A percentile compares a stretch with the other conserved stretches of the same genome.
Conservation (phyloP, 441 rosid genomes). For the Flueggea neowawraea region DNA sequence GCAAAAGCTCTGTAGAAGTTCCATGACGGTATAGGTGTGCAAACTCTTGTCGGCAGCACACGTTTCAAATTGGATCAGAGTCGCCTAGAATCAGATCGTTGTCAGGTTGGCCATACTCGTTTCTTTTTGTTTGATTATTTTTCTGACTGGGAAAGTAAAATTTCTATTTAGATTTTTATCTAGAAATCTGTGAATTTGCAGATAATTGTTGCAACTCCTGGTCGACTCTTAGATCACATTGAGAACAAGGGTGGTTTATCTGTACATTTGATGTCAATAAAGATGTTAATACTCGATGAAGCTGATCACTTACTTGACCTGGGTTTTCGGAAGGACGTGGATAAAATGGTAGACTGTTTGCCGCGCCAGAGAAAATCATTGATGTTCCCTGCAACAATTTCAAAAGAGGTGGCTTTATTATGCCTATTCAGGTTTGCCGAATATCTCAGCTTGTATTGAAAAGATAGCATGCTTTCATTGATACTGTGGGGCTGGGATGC, state of each 20-base stretch:
- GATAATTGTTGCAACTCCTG: conserved; percentile 97
- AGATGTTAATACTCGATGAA: conserved; percentile 90
- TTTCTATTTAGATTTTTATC: too few relatives aligned
- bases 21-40: conserved; percentile 81
- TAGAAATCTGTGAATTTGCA: conserved; percentile 17
- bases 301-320: conserved; percentile 91
- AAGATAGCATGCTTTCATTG: conserved; percentile 74
- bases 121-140: background rate
- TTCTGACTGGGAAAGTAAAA: too few relatives aligned
- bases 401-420: conserved; percentile 69
- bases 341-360: conserved; percentile 82
- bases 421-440: conserved; percentile 66
- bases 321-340: conserved; percentile 92
- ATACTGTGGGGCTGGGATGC: conserved; percentile 76
- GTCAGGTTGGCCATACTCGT: conserved; percentile 59
- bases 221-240: conserved; percentile 88
- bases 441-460: conserved; percentile 90
- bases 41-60: conserved; percentile 83
- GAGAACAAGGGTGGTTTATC: conserved; percentile 84
- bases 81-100: conserved; percentile 78
- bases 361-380: conserved; percentile 85
- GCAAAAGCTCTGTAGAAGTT: conserved; percentile 81
- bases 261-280: conserved; percentile 76
- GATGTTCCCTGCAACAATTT: conserved; percentile 88
- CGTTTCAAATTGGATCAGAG: conserved; percentile 89